Base-by-base conservation (phyloP, 2,329 filamentous ascomycete genomes). In the Venturia nashicola region DNA sequence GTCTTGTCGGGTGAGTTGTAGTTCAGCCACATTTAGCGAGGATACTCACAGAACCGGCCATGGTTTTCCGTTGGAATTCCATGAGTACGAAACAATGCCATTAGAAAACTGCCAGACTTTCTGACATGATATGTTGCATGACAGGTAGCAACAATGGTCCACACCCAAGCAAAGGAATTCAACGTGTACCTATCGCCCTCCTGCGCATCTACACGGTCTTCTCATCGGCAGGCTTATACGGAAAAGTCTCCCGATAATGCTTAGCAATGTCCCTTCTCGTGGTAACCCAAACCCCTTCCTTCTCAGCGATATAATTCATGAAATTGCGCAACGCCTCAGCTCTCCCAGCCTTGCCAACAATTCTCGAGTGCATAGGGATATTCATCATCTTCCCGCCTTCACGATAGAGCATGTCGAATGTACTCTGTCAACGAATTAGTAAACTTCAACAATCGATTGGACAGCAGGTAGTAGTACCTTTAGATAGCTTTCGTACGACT, bases 361-460 rank as follows among this genome's bases (percentile, higher is more conserved):
- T 80, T 7, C 80, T 75, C 66, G 79, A 82, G 68, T 83, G 81
- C 34, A 83, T 69, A 1, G 78, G 80, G 32, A 83, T 76, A 0
- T 81, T 83, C 81, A 83, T 83, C 81, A 83, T 83, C 72, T 81
- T 82, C 5, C 79, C 70, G 0, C 80, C 80, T 66, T 83, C 80
- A 39, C 79, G 79, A 65, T 82, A 82, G 40, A 83, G 68, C 20
- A 80, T 77, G 67, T 83, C 81, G 62, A 83, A 83, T 0, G 80
- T 78, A 23, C 77, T 77, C 71, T 57, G 32, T 11, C 14, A 36
- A 20, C 6, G 2, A 1, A 20, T 57, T 36, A 57, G 51, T 20
- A 8, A 32, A 36, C 5, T 14, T 27, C 8, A 9, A n/a, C 5
- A 36, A n/a, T 2, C n/a, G 27, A 36, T 11, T 32, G 1, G 32